Conservation (phyloP, 148 eudicot species). For the Salicornia ramosissima region DNA sequence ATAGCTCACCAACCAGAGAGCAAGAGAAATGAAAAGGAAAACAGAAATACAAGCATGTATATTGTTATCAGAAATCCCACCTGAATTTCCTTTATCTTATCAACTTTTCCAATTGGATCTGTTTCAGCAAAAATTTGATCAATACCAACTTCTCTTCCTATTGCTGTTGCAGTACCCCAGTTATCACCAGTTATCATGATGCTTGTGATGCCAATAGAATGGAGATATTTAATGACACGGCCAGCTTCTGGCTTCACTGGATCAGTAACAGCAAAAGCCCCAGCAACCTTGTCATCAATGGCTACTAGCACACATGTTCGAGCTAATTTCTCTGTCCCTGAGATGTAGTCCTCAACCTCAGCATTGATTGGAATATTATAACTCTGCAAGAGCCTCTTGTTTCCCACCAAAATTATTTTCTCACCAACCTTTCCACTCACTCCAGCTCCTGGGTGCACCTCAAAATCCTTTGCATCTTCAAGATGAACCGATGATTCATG, state of each 20-base stretch:
- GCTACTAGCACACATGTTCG: constrained; percentile 84
- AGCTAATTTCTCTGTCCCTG: constrained; percentile 62
- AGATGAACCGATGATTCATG: constrained; percentile 34
- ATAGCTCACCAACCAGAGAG: too few species aligned
- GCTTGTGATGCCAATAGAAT: constrained; percentile 69
- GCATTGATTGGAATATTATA: constrained; percentile 45
- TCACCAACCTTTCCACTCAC: constrained; percentile 79
- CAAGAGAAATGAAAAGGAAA: background rate
- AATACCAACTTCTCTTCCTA: constrained; percentile 80
- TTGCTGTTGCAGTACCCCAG: constrained; percentile 86
- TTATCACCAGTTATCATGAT: constrained; percentile 99
- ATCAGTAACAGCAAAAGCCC: constrained; percentile 90
- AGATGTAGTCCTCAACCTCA: constrained; percentile 56
- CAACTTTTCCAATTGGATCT: constrained; percentile 86
- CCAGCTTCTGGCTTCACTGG: constrained; percentile 94
- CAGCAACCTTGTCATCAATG: constrained; percentile 69
- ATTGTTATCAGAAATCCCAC: constrained; percentile 27
- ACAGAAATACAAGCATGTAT: constrained; percentile 2
- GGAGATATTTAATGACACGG: constrained; percentile 58
- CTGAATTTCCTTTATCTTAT: constrained; percentile 90
- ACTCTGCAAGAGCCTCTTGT: constrained; percentile 73
- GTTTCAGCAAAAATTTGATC: constrained; percentile 80
- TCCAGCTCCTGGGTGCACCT: constrained; percentile 95
- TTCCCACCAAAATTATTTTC: constrained; percentile 65
- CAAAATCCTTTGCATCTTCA: constrained; percentile 71